A percentile compares a stretch with the other conserved stretches of the same genome.
Evolutionary conservation across 202 grass and related monocot species (phyloP).

Genomic region (Digitaria exilis): DNA sequence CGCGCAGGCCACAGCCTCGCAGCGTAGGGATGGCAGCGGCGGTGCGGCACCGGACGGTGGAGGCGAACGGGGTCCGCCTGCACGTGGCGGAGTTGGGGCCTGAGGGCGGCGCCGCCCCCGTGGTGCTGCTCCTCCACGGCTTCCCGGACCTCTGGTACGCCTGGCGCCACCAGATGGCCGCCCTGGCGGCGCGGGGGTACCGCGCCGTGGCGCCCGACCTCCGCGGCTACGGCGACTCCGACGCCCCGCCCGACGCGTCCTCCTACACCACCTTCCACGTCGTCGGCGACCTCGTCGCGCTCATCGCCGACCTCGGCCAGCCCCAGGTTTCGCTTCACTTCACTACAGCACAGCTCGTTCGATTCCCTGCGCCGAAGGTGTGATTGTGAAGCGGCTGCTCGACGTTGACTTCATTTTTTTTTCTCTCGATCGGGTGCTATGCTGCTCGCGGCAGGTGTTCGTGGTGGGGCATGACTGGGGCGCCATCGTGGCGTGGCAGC

Average conservation of each 20-base stretch:
- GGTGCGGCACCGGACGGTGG: conserved; percentile 54
- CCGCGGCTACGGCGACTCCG: conserved; percentile 82
- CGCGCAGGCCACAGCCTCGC: too few relatives aligned
- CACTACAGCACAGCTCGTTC: background rate
- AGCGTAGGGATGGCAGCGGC: background rate
- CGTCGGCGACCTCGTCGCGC: conserved; percentile 91
- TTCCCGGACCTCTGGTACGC: conserved; percentile 80
- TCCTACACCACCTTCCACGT: conserved; percentile 69
- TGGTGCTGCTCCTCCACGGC: conserved; percentile 59
- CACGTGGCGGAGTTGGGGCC: conserved; percentile 58
- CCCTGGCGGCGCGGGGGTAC: conserved; percentile 62
- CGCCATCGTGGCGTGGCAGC: conserved; percentile 73
- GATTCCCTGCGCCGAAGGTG: background rate
- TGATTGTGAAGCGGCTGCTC: too few relatives aligned
- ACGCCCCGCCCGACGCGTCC: conserved; percentile 33
- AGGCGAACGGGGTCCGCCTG: conserved; percentile 44
- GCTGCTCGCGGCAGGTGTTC: conserved; percentile 57
- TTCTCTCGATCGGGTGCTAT: background rate
- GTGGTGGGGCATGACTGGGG: conserved; percentile 92
- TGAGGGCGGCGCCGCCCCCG: conserved; percentile 27
- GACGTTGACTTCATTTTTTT: background rate
- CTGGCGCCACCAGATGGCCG: conserved; percentile 71
- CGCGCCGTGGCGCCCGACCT: conserved; percentile 83
- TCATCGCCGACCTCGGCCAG: conserved; percentile 68
- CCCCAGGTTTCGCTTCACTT: conserved; percentile 47